Evolutionary conservation across 805 yeast species (phyloP).

Genomic region (Metschnikowia continentalis): DNA sequence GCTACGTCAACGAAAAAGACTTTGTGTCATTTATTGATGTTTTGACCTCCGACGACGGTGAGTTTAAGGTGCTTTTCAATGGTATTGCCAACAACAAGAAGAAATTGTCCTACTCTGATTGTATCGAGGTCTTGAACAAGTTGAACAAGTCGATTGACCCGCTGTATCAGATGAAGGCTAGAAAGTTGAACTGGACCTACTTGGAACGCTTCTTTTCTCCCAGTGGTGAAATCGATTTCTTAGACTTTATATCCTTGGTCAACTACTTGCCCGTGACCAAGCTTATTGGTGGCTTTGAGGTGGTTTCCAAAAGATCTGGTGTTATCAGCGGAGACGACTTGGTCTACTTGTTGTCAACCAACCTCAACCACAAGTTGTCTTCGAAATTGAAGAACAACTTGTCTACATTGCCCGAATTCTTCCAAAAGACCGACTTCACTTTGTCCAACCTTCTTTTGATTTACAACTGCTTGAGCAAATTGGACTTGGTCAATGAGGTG

Average conservation of each 20-base stretch:
- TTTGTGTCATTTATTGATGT: constrained; percentile 68
- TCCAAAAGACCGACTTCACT: constrained; percentile 28
- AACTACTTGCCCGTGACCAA: constrained; percentile 44
- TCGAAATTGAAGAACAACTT: constrained; percentile 34
- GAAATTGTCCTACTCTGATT: constrained; percentile 30
- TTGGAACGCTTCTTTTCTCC: constrained; percentile 40
- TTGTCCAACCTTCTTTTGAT: constrained; percentile 38
- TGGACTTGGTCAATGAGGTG: constrained; percentile 43
- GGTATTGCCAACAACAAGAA: constrained; percentile 32
- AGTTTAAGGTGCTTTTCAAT: constrained; percentile 50
- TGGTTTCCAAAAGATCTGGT: constrained; percentile 30
- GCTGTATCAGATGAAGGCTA: constrained; percentile 35
- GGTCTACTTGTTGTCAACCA: constrained; percentile 30
- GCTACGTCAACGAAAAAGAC: constrained; percentile 63
- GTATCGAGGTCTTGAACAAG: constrained; percentile 31
- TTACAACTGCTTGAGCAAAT: constrained; percentile 37
- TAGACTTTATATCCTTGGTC: constrained; percentile 38
- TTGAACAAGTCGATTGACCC: constrained; percentile 41
- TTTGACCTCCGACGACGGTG: constrained; percentile 37
- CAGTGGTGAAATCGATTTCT: constrained; percentile 32
- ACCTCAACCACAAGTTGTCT: constrained; percentile 40
- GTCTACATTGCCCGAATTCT: constrained; percentile 32
- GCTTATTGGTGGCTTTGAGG: constrained; percentile 41
- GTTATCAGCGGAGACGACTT: constrained; percentile 30
- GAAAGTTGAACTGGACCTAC: constrained; percentile 42